Evolutionary conservation across 1,284 basidiomycete species (phyloP), one percentile per base, ranked within the genome.

Genomic region (Ustilago vetiveriae): DNA sequence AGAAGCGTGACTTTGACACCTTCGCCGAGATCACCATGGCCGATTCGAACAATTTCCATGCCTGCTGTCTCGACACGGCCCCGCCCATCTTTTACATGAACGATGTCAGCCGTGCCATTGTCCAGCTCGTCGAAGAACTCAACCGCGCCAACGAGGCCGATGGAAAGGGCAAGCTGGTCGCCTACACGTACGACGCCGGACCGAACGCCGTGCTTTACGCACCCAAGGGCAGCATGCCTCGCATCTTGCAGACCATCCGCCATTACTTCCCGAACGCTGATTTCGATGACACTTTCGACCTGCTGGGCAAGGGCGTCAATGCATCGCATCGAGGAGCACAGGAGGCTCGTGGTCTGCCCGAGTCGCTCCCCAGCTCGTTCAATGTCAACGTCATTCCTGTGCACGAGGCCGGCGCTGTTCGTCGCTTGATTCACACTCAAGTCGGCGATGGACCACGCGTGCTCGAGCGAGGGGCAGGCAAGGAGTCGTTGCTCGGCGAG

Each of bases 31-130:
- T 97, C 82, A 98, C 95, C 27, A 98, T 98, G 92, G 88, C 88
- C 59, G 95, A 99, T 83, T 95, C 92, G 63, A 99, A 82, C 69
- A 79, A 82, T 60, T 99, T 99, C 88, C 95, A 99, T 82, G 94
- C 95, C 22, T 92, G 96, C 74, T 92, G 91, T 62, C 89, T 98
- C 73, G 96, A 99, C 85, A 98, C 95, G 0, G 87, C 90, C 42
- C 96, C 95, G 1, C 96, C 95, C 41, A 98, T 98, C 84, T 98
- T 98, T 83, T 98, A 99, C 86, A 90, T 99, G 88, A 98, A 98
- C 85, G 95, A 99, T 83, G 92, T 94, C 72, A 91, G 89, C 67
- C 87, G 80, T 29, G 75, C 74, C 33, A 79, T 82, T 38, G 73
- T 82, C 22, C 71, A 73, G 56, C 68, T 82, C 24, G 86, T 98